Conservation (phyloP, 2,329 filamentous ascomycete species). For the Pseudofabraea citricarpa region DNA sequence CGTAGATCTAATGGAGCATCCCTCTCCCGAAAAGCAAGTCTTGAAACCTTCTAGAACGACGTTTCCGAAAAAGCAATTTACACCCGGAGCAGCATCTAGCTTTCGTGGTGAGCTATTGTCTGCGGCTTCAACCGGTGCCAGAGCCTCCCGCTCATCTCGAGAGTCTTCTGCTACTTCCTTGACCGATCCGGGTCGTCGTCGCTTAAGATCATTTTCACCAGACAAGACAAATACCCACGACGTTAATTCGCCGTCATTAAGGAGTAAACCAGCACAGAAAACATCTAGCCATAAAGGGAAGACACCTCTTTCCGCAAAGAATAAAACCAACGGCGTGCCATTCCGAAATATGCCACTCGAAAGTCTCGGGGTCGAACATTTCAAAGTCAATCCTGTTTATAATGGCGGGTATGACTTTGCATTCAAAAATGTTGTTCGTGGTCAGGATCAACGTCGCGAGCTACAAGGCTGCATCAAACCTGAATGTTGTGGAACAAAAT, state of each 20-base stretch:
- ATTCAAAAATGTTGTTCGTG: conserved; percentile 56
- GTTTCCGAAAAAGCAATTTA: too few relatives aligned
- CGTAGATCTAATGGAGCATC: conserved; percentile 14
- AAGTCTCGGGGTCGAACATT: conserved; percentile 45
- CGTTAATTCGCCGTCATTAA: too few relatives aligned
- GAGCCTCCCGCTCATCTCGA: too few relatives aligned
- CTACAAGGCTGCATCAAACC: conserved; percentile 57
- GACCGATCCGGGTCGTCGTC: too few relatives aligned
- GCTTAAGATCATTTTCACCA: too few relatives aligned
- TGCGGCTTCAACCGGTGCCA: too few relatives aligned
- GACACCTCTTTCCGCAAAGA: not conserved
- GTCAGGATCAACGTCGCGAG: conserved; percentile 51
- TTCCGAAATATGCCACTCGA: conserved; percentile 35
- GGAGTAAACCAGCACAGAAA: too few relatives aligned
- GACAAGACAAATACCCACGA: too few relatives aligned
- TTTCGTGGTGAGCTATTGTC: too few relatives aligned
- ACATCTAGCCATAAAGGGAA: conserved; percentile 3
- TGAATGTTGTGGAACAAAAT: conserved; percentile 43
- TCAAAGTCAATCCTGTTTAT: conserved; percentile 58
- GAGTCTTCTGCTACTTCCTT: too few relatives aligned
- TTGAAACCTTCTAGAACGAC: too few relatives aligned
- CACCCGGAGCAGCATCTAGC: too few relatives aligned
- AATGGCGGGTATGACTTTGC: conserved; percentile 57
- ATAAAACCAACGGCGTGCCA: conserved; percentile 25
- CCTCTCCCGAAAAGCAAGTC: conserved; percentile 16